Conservation (phyloP, 169 alveolate species). For the Eimeria maxima region DNA sequence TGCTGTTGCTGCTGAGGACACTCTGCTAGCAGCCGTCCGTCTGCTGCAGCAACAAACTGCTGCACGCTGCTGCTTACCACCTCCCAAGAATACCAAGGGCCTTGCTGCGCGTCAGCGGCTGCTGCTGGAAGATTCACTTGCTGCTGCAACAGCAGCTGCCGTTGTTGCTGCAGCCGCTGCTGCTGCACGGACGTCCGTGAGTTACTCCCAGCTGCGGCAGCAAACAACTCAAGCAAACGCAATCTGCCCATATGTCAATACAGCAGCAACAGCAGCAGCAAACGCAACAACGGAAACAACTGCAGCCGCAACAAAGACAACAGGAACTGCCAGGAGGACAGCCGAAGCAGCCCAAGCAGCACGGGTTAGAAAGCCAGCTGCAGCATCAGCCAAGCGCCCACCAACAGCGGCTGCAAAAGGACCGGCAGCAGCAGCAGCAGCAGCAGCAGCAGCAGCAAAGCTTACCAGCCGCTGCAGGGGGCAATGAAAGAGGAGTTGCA, state of each 20-base stretch:
- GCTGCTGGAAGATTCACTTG: too few relatives aligned
- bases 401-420: too few relatives aligned
- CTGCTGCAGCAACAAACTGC: constrained; percentile 40
- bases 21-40: not conserved
- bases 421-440: not conserved
- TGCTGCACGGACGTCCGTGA: not conserved
- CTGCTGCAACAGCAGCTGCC: not conserved
- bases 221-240: not conserved
- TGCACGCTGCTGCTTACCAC: not conserved
- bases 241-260: not conserved
- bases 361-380: not conserved
- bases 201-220: not conserved
- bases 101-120: not conserved
- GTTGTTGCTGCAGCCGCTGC: constrained; percentile 38
- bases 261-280: constrained; percentile 62
- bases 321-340: not conserved
- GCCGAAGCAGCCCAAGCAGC: not conserved
- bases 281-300: too few relatives aligned
- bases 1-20: constrained; percentile 30
- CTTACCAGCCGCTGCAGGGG: not conserved
- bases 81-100: constrained; percentile 28
- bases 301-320: too few relatives aligned
- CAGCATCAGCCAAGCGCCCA: not conserved
- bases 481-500: constrained; percentile 36
- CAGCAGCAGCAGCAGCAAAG: too few relatives aligned